Evolutionary conservation across 257 asterid genomes (phyloP).

Genomic region (Verbascum thapsus): DNA sequence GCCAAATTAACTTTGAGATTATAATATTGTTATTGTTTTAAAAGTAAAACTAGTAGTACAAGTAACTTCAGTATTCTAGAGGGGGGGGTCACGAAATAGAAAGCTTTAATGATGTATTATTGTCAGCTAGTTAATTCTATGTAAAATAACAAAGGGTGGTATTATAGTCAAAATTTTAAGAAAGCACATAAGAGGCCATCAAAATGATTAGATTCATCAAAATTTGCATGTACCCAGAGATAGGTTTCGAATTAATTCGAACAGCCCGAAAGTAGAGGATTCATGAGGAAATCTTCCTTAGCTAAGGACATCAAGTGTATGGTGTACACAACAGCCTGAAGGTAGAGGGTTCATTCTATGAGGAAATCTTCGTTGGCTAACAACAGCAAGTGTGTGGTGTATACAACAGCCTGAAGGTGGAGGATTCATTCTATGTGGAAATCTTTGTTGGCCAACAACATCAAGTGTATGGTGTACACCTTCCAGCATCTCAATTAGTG

Average conservation of each 20-base stretch:
- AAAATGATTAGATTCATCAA: constrained; percentile 9
- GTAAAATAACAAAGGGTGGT: constrained; percentile 7
- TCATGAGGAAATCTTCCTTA: constrained; percentile 7
- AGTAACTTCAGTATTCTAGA: neutral
- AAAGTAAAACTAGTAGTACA: neutral
- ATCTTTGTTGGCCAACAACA: constrained; percentile 9
- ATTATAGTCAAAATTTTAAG: constrained; percentile 2
- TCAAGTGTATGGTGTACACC: constrained; percentile 20
- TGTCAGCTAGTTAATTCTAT: neutral
- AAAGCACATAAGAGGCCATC: constrained; percentile 14
- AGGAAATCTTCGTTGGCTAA: neutral
- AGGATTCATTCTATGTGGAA: constrained; percentile 8
- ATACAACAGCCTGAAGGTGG: constrained; percentile 17
- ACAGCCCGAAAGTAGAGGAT: constrained; percentile 25
- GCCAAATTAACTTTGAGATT: neutral
- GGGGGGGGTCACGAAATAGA: neutral
- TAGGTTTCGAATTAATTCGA: constrained; percentile 1
- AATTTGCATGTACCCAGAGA: constrained; percentile 6
- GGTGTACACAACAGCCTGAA: too few species aligned
- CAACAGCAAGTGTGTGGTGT: constrained; percentile 22
- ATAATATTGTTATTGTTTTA: neutral
- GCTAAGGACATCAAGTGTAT: too few species aligned
- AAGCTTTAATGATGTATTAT: neutral
- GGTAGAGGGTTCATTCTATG: constrained; percentile 19
- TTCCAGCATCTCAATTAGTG: constrained; percentile 23